Evolutionary conservation across 176 grass and related monocot species (phyloP).

Genomic region (Avena atlantica): DNA sequence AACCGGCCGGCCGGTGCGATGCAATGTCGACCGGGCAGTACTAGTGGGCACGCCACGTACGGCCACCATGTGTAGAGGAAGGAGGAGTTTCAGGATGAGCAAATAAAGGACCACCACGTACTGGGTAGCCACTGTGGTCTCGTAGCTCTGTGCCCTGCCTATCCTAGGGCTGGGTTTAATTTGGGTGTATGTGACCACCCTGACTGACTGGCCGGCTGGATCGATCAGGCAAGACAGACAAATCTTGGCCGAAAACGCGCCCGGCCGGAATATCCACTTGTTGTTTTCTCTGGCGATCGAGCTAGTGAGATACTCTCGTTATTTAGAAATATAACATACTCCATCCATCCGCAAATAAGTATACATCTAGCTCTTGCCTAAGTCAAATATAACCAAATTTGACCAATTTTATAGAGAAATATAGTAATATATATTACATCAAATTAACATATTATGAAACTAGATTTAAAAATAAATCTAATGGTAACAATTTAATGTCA

Average conservation of each 20-base stretch:
- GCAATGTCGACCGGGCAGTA: neutral
- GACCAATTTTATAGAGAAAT: too few relatives aligned
- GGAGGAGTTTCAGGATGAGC: neutral
- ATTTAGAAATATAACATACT: too few relatives aligned
- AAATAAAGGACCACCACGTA: neutral
- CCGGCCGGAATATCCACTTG: too few relatives aligned
- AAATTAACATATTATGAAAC: too few relatives aligned
- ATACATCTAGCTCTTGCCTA: too few relatives aligned
- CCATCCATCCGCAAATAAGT: too few relatives aligned
- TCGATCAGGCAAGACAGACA: neutral
- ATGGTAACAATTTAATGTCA: too few relatives aligned
- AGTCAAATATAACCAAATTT: too few relatives aligned
- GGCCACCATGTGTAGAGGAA: neutral
- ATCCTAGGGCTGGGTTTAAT: neutral
- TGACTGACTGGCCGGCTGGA: neutral
- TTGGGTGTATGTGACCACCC: neutral
- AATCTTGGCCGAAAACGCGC: neutral
- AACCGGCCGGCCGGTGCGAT: neutral
- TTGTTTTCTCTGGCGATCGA: neutral
- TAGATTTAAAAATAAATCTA: too few relatives aligned
- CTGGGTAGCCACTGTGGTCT: too few relatives aligned
- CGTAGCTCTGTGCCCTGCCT: neutral
- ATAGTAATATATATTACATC: too few relatives aligned
- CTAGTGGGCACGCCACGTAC: slow-evolving; percentile 3
- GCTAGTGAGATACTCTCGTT: neutral